Percentiles rank a stretch among this genome's conserved stretches.
Evolutionary conservation across 495 filamentous ascomycete genomes (phyloP).

Genomic region (Neurospora sp.): DNA sequence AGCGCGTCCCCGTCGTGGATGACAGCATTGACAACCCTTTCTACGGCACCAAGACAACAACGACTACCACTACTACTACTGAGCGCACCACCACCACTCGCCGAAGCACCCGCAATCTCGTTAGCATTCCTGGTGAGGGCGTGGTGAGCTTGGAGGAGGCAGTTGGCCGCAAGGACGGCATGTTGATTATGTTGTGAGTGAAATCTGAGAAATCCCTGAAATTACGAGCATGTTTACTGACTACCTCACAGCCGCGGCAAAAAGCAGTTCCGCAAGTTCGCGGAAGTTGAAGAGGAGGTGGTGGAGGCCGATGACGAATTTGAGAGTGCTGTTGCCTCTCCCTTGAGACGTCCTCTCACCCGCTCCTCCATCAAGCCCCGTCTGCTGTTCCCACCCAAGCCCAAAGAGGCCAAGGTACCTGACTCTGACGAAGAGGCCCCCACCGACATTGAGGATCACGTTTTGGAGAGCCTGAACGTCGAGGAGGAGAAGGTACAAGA

Average conservation of each 20-base stretch:
- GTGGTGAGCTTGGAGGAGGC: conserved; percentile 50
- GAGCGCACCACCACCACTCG: conserved; percentile 21
- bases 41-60: conserved; percentile 31
- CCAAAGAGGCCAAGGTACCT: conserved; percentile 35
- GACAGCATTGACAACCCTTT: conserved; percentile 66
- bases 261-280: conserved; percentile 66
- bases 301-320: conserved; percentile 34
- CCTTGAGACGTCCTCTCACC: conserved; percentile 46
- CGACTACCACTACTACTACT: conserved; percentile 13
- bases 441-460: conserved; percentile 43
- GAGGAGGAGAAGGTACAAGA: conserved; percentile 42
- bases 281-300: conserved; percentile 18
- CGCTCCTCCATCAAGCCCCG: conserved; percentile 74
- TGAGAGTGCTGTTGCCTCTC: conserved; percentile 34
- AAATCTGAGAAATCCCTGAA: neutral
- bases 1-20: conserved; percentile 68
- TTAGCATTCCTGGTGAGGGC: conserved; percentile 41
- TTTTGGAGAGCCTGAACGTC: conserved; percentile 37
- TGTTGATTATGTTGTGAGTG: conserved; percentile 81
- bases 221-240: conserved; percentile 11
- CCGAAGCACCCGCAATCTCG: conserved; percentile 35
- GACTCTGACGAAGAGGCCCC: conserved; percentile 46
- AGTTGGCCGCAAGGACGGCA: conserved; percentile 60
- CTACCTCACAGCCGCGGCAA: conserved; percentile 64
- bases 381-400: conserved; percentile 61